phyloP scores from a whole-genome alignment of 208 protist genomes.

The Trypanosoma brucei region DNA sequence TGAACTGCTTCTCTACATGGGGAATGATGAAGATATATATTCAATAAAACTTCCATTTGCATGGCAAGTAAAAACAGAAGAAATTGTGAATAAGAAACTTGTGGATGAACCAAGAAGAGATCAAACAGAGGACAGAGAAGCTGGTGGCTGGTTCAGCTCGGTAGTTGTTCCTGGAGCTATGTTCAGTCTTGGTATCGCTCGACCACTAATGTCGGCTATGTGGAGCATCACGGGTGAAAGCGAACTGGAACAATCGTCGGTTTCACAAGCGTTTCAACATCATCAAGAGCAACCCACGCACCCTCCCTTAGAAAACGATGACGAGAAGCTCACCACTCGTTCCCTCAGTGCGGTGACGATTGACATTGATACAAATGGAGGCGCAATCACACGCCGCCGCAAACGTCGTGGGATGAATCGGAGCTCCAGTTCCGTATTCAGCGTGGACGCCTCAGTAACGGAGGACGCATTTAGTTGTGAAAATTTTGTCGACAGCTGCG shows the following conservation, averaged over 20 bases:
- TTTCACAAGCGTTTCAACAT: constrained; percentile 7
- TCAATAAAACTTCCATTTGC: constrained; percentile 41
- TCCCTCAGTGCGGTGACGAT: constrained; percentile 1
- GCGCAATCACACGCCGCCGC: not conserved
- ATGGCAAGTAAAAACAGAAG: not conserved
- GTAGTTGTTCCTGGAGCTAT: constrained; percentile 3
- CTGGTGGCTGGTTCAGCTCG: constrained; percentile 6
- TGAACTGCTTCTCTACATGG: constrained; percentile 31
- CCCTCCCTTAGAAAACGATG: not conserved
- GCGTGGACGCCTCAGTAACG: not conserved
- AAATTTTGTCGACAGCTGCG: constrained; percentile 4
- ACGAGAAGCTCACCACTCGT: not conserved
- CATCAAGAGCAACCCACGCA: not conserved
- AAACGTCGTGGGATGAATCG: constrained; percentile 9
- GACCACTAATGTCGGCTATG: constrained; percentile 25
- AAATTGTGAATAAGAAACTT: not conserved
- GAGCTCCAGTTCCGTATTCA: not conserved
- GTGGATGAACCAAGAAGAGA: not conserved
- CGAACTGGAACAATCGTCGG: constrained; percentile 5
- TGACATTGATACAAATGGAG: not conserved
- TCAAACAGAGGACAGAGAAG: not conserved
- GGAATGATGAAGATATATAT: constrained; percentile 27
- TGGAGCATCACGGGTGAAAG: constrained; percentile 18
- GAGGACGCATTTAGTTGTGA: not conserved
- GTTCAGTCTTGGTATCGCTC: constrained; percentile 22